phyloP scores from a whole-genome alignment of 139 green algal genomes.

The Chlamydomonas eustigma region DNA sequence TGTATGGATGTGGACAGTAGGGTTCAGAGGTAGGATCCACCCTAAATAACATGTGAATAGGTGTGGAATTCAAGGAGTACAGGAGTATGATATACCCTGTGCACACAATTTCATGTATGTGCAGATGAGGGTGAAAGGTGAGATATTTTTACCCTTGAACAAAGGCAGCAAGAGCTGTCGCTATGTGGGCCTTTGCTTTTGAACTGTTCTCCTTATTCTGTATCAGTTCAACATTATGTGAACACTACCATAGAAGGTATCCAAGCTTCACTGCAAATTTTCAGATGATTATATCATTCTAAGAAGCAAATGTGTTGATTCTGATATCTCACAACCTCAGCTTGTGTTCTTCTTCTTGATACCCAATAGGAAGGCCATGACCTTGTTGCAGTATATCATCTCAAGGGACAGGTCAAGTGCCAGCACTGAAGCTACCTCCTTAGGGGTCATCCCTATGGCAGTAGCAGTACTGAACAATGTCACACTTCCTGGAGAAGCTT shows the following conservation, averaged over 20 bases:
- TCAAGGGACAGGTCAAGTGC: constrained; percentile 6
- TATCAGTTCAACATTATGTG: neutral
- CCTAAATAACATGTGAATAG: neutral
- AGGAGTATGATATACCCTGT: neutral
- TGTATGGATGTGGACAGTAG: neutral
- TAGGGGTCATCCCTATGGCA: neutral
- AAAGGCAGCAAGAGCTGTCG: neutral
- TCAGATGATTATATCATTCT: neutral
- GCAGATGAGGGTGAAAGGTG: neutral
- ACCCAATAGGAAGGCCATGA: constrained; percentile 36
- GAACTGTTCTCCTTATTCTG: constrained; percentile 29
- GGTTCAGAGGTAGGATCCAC: neutral
- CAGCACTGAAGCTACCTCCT: neutral
- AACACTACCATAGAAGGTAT: neutral
- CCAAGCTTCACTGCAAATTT: neutral
- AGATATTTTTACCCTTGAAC: neutral
- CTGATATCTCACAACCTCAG: neutral
- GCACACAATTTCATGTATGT: neutral
- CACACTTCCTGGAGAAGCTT: neutral
- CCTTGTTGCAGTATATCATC: constrained; percentile 36
- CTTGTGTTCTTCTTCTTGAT: constrained; percentile 24
- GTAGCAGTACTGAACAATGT: neutral
- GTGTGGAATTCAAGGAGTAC: neutral
- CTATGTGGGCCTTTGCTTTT: neutral
- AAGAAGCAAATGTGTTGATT: neutral